Evolutionary conservation across 139 green algal species (phyloP), one percentile per base, ranked within the genome.

Genomic region (Parachlorella kessleri): DNA sequence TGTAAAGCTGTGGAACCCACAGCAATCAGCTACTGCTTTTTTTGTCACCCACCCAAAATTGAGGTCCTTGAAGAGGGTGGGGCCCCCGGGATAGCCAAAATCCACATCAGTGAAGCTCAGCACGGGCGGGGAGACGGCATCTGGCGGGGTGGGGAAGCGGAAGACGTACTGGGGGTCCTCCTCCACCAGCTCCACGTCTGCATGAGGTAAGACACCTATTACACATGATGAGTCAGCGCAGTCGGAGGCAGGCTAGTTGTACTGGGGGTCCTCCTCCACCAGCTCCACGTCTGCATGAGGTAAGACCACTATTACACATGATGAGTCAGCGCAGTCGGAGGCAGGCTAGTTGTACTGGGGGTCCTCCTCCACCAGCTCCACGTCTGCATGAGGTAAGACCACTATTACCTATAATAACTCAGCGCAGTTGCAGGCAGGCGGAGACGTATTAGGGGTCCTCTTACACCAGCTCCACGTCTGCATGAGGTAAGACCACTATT

Each of bases 91-190:
- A 73, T 87, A 83, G 35, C 30, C 42, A 77, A 84, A 81, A 23
- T 70, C 76, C 32, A 87, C 75, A 33, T 87, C 81, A 5, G 72
- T 87, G 78, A 84, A 84, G 28, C 66, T 26, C 30, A 81, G 78
- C 28, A 78, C 40, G 66, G 81, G 64, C 0, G 76, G 70, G 1
- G 59, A 71, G 9, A 69, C 73, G 67, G 64, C 38, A n/a, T 59
- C 48, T 9, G 76, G 55, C 42, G 82, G 82, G 1, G 72, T 80
- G n/a, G 91, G 91, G 80, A 97, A 96, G 36, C 79, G 85, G 84
- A 96, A 97, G 33, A 90, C 59, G 73, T 96, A 95, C 39, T 87
- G 70, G 1, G 89, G 71, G 38, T 92, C 84, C 38, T 88, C 80
- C 40, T 94, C 93, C 53, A 92, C 67, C 41, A 87, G 66, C 75